Evolutionary conservation across 2,329 filamentous ascomycete species (phyloP), one percentile per base, ranked within the genome.

Genomic region (Pseudopyricularia cyperi): DNA sequence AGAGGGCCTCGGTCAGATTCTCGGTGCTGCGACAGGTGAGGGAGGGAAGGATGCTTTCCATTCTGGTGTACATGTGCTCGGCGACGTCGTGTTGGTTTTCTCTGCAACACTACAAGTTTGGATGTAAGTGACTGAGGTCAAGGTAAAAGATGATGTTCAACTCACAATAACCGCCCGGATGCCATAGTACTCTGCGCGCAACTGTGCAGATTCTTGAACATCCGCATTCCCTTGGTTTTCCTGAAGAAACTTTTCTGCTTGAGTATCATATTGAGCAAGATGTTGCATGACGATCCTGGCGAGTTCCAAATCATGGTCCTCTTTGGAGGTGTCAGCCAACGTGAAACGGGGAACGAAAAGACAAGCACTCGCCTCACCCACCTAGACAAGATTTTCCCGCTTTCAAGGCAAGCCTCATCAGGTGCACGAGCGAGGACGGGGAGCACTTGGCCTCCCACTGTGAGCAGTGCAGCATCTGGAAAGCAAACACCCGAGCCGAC

Each of bases 81-180:
- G 87, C 87, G 48, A 89, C 76, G 53, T 91, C 85, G 14, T 85
- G 71, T 39, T 83, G 78, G 39, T 79, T 73, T 61, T 89, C 82
- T 58, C 82, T 80, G 82, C 84, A 95, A 30, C 83, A 77, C 87
- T 54, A 42, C 1, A 5, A 9, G 11, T n/a, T 7, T 14, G 9
- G 7, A 14, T 30, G 52, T 56, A 28, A 58, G 53, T 19, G 57
- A 32, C 19, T 49, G 1, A 24, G 42, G 5, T 26, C 14, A 39
- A 33, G 17, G 7, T 14, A 14, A 5, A 19, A 19, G 46, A 5
- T 3, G 34, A 8, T 11, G 0, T 15, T 4, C n/a, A 17, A 57
- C 73, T 64, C 66, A 89, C 88, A 65, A 93, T 64, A 32, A 76
- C 73, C 35, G 80, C 80, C 32, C 86, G 76, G 54, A 89, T 64